Percentiles rank a stretch among this genome's conserved stretches.
Conservation (phyloP, 768 basidiomycete genomes). For the Lentinus tigrinus region DNA sequence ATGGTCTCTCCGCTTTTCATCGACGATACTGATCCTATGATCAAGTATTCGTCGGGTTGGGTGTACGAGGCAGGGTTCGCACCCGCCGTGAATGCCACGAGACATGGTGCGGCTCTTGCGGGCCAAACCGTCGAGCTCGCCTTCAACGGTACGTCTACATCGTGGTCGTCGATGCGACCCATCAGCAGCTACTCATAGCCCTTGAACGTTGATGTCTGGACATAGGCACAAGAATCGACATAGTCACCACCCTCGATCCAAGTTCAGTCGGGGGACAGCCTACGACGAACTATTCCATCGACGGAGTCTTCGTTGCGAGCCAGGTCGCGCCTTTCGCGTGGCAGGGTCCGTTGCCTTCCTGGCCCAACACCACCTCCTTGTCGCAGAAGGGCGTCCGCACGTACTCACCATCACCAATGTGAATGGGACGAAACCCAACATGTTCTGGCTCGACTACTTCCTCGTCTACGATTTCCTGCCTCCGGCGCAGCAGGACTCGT, state of each 20-base stretch:
- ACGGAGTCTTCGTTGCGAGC: not conserved
- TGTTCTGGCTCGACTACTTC: slow-evolving; percentile 5
- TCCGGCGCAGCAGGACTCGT: too few species aligned
- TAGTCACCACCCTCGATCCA: not conserved
- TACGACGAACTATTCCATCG: not conserved
- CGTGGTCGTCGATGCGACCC: too few species aligned
- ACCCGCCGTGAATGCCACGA: not conserved
- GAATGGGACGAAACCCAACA: slow-evolving; percentile 5
- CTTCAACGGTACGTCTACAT: not conserved
- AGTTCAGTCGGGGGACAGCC: not conserved
- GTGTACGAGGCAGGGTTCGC: not conserved
- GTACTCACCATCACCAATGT: slow-evolving; percentile 6
- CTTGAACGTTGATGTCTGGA: not conserved
- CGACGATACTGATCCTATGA: not conserved
- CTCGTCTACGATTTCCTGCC: not conserved
- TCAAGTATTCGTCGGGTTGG: not conserved
- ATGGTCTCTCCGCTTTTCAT: too few species aligned
- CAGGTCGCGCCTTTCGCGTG: not conserved
- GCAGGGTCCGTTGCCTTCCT: not conserved
- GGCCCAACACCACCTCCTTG: slow-evolving; percentile 2
- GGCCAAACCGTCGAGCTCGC: not conserved
- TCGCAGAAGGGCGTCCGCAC: not conserved
- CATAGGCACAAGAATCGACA: not conserved
- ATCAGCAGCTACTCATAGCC: too few species aligned
- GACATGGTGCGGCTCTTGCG: not conserved